phyloP scores from a whole-genome alignment of 2,329 filamentous ascomycete species.

The Colletotrichum somersetense region DNA sequence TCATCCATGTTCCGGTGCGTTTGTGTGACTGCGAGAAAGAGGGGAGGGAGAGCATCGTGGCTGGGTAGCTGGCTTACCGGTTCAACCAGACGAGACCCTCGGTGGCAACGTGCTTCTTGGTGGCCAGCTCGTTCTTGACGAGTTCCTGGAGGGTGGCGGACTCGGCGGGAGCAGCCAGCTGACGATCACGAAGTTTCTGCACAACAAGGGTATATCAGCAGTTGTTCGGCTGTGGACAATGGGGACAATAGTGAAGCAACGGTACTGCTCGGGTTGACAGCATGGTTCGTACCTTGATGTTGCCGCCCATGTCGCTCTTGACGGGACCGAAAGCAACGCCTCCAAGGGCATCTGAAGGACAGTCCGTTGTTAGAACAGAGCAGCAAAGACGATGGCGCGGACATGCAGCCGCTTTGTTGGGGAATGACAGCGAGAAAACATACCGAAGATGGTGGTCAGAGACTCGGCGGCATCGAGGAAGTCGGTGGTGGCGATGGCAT shows the following conservation, averaged over 20 bases:
- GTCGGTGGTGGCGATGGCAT: conserved; percentile 83
- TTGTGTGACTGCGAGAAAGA: too few relatives aligned
- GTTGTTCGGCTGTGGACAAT: background rate
- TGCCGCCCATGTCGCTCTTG: conserved; percentile 91
- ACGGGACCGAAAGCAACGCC: conserved; percentile 87
- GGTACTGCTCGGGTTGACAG: background rate
- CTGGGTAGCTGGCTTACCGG: conserved; percentile 69
- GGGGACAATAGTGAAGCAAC: background rate
- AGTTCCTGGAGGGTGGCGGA: conserved; percentile 90
- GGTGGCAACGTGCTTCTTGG: conserved; percentile 87
- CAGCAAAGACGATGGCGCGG: background rate
- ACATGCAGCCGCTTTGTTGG: background rate
- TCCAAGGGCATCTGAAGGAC: conserved; percentile 69
- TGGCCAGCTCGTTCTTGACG: conserved; percentile 86
- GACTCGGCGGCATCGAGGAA: conserved; percentile 94
- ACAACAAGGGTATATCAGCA: background rate
- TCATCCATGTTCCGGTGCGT: background rate
- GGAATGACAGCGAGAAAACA: conserved; percentile 9
- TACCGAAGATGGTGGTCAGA: conserved; percentile 88
- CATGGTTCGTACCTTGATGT: conserved; percentile 79
- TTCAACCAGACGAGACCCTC: conserved; percentile 93
- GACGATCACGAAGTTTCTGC: conserved; percentile 90
- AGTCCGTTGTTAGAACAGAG: conserved; percentile 7
- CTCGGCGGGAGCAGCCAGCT: conserved; percentile 80
- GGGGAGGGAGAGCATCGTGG: too few relatives aligned